These are phyloP conservation scores for Chrysanthemum seticuspe DNA, from an alignment of 129 eudicot genomes.

Conservation along the genomic window DNA sequence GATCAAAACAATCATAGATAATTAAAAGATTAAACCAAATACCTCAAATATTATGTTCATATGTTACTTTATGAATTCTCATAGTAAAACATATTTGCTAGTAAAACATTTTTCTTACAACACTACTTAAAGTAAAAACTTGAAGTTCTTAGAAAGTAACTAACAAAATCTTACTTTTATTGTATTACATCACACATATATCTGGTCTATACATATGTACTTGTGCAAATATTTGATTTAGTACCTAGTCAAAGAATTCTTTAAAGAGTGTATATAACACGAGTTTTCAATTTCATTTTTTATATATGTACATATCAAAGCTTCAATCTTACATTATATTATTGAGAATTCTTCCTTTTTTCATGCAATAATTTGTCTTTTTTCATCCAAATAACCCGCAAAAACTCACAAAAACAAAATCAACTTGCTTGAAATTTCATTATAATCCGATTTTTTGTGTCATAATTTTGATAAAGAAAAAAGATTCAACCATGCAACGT, in stretches of 20 bases:
- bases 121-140: too few relatives aligned
- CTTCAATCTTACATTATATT: slow-evolving; percentile 27
- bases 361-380: slow-evolving; percentile 31
- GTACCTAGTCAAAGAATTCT: slow-evolving; percentile 10
- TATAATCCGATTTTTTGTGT: background rate
- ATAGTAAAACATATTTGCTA: too few relatives aligned
- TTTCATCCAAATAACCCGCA: slow-evolving; percentile 4
- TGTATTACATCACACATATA: slow-evolving; percentile 1
- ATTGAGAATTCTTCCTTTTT: slow-evolving; percentile 19
- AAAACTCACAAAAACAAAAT: background rate
- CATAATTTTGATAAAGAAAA: background rate
- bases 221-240: background rate
- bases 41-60: too few relatives aligned
- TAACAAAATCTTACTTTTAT: background rate
- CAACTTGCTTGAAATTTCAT: slow-evolving; percentile 9
- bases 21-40: background rate
- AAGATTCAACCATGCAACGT: slow-evolving; percentile 40
- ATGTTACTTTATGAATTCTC: too few relatives aligned
- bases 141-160: background rate
- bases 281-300: background rate
- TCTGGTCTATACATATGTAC: background rate
- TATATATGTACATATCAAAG: background rate
- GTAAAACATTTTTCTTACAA: too few relatives aligned
- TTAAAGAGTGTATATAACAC: background rate
- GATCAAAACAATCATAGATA: background rate